Evolutionary conservation across 352 stramenopile species (phyloP), one percentile per base, ranked within the genome.

Genomic region (Aphanomyces euteiches): DNA sequence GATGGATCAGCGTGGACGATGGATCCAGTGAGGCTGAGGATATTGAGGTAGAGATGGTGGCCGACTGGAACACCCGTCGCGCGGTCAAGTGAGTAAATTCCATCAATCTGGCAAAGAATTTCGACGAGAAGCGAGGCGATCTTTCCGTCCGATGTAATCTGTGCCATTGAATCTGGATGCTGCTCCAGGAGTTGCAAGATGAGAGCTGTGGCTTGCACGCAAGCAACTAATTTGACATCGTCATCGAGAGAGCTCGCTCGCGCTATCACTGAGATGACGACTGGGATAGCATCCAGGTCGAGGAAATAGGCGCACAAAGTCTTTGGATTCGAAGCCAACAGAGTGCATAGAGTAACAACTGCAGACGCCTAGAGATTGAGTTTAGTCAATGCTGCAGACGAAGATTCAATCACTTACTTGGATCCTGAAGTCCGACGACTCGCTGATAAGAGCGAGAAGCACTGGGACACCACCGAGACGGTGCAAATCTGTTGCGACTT

Each of bases 11-110:
- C 54, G 47, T 70, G 64, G 21, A 70, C 64, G 45, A 70, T 15
- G 2, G 53, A 8, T 6, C 64, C 64, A 28, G 48, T 37, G 10
- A 70, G 47, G 13, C 17, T 58, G 38, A 70, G 47, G 13, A 63
- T 21, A 39, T 70, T 70, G 3, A 70, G 40, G 64, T 70, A 70
- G 47, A 70, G 39, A 39, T 70, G 64, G 4, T 70, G 47, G 12
- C 64, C 64, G 6, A 70, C 47, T 34, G 4, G 47, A 7, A 53
- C 39, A 4, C 43, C 21, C n/a, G 64, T 61, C 17, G 36, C 47
- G 10, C 17, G 12, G n/a, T 56, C 38, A n/a, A 41, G 50, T 39
- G n/a, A 34, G 47, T 70, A 41, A n/a, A 70, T 70, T 17, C 10
- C 39, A n/a, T 64, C 54, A 17, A 54, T 28, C n/a, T 61, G 6